Evolutionary conservation across 148 eudicot species (phyloP), one percentile per base, ranked within the genome.

Genomic region (Amaranthus hypochondriacus): DNA sequence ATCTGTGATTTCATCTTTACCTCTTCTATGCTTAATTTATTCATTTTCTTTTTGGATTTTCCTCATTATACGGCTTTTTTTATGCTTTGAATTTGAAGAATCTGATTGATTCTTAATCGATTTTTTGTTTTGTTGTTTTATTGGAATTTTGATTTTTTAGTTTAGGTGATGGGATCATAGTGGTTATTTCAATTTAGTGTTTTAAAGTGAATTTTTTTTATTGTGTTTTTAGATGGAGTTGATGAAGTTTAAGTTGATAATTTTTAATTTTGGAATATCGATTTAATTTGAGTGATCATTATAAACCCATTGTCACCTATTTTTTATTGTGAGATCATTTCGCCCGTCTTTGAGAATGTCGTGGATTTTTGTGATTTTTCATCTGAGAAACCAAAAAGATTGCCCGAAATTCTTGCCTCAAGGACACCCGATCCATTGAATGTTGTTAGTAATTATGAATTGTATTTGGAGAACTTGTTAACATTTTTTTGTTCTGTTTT

Each of bases 211-310:
- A 0, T 56, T 43, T 12, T 18, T 18, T 12, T 39, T 13, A 56
- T n/a, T 47, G 73, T 48, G 73, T 70, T 50, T 56, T 56, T 70
- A 8, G 10, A 55, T 70, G 62, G 62, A 39, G 60, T 54, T 6
- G 4, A 69, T 6, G 4, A n/a, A 43, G 51, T 42, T 56, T 10
- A 9, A 44, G 53, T 52, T 15, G 69, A 10, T 10, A 48, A 48
- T n/a, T 18, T 28, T 7, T 66, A 28, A 28, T 28, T 28, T 28
- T 28, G 39, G 39, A 28, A 28, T 2, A 28, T 28, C 2, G 39
- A 28, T 28, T 28, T 28, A 28, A 28, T 28, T 28, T 28, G 39
- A 28, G 39, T 28, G 39, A 28, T 28, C 39, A 28, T 28, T 28
- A 28, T 28, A 28, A 28, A 28, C 18, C 18, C 18, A 18, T 18